Conservation (phyloP, 441 rosid species). For the Raphanus hybrid region DNA sequence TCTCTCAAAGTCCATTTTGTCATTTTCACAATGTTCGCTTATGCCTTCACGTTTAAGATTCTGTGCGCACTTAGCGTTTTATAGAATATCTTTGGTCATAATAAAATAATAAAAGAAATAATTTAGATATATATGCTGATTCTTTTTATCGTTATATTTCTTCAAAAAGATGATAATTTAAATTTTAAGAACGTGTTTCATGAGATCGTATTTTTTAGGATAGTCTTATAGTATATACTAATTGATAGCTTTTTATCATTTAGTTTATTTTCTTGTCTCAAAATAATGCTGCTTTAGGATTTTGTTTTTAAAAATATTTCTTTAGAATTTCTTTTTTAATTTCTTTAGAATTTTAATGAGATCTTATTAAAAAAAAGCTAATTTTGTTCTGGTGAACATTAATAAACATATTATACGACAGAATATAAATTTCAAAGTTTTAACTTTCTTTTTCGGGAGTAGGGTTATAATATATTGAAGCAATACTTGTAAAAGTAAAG, state of each 20-base stretch:
- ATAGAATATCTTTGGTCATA: neutral
- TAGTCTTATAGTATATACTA: neutral
- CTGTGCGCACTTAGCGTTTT: slow-evolving; percentile 12
- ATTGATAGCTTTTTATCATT: neutral
- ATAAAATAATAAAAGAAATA: neutral
- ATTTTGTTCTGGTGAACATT: neutral
- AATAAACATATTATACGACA: too few species aligned
- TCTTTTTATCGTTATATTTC: neutral
- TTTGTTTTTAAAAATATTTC: neutral
- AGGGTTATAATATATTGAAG: neutral
- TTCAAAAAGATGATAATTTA: neutral
- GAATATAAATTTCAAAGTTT: neutral
- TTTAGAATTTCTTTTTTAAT: too few species aligned
- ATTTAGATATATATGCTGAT: slow-evolving; percentile 3
- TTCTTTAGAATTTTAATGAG: neutral
- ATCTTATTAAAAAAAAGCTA: neutral
- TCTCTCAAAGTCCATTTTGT: neutral
- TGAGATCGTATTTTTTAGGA: neutral
- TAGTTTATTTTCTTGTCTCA: neutral
- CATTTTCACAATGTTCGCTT: slow-evolving; percentile 1
- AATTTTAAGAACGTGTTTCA: slow-evolving; percentile 5
- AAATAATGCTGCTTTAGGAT: neutral
- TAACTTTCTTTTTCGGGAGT: neutral
- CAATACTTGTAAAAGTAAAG: neutral
- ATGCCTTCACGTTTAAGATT: neutral